These are phyloP conservation scores for Rhododendron ovatum DNA, from an alignment of 148 eudicot genomes.

Conservation along the genomic window DNA sequence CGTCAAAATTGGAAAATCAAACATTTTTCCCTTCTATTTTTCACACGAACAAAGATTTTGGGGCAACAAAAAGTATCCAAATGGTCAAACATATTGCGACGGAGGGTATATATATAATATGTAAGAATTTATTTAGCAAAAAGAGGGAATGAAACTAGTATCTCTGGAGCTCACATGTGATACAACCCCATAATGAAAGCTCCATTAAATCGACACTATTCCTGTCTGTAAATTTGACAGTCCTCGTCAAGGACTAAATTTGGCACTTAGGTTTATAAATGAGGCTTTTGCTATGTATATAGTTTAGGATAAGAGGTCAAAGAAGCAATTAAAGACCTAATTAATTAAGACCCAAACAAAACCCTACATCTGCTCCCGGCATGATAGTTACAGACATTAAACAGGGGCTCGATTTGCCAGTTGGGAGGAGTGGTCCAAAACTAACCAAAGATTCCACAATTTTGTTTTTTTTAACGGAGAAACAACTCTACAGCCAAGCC, in stretches of 20 bases:
- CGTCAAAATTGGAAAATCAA: too few species aligned
- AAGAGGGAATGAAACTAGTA: neutral
- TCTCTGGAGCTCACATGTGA: neutral
- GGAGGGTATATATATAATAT: neutral
- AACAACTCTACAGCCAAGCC: too few species aligned
- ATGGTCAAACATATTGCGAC: neutral
- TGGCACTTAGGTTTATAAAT: neutral
- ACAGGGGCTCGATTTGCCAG: neutral
- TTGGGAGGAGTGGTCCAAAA: neutral
- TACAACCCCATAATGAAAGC: neutral
- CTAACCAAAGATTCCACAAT: neutral
- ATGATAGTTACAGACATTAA: neutral
- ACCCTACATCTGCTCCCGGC: neutral
- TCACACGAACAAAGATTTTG: neutral
- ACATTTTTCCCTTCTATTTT: neutral
- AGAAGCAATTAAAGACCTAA: neutral
- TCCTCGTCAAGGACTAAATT: neutral
- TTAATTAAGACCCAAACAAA: neutral
- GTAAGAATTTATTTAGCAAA: neutral
- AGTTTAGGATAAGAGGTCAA: constrained; percentile 4
- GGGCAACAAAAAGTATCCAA: neutral
- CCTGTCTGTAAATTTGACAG: neutral
- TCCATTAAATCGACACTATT: neutral
- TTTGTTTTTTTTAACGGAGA: too few species aligned
- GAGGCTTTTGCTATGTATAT: neutral